phyloP scores from a whole-genome alignment of 75 land plant species.

The Cupressus sempervirens region DNA sequence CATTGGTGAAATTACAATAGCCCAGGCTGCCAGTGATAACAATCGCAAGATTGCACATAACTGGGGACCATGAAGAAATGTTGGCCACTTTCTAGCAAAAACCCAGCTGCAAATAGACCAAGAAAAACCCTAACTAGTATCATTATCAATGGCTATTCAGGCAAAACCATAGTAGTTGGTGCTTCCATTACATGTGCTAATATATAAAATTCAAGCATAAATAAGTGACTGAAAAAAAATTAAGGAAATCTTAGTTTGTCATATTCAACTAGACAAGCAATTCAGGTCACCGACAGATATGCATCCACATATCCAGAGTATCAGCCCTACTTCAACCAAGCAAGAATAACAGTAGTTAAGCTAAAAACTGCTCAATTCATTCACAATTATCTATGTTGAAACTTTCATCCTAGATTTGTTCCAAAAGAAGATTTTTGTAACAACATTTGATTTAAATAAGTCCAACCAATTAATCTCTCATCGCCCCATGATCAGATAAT shows the following conservation, averaged over 20 bases:
- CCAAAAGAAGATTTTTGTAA: not conserved
- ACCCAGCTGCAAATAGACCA: conserved; percentile 78
- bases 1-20: conserved; percentile 83
- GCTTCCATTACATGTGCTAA: not conserved
- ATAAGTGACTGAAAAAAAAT: not conserved
- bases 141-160: not conserved
- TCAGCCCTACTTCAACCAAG: not conserved
- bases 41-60: conserved; percentile 55
- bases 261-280: not conserved
- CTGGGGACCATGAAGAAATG: conserved; percentile 62
- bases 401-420: not conserved
- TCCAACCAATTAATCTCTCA: not conserved
- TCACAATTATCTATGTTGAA: not conserved
- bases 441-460: not conserved
- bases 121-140: not conserved
- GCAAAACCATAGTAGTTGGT: not conserved
- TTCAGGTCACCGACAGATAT: not conserved
- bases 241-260: not conserved
- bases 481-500: not conserved
- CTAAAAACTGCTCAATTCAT: not conserved
- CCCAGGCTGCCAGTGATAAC: conserved; percentile 68
- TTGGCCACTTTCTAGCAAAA: conserved; percentile 95
- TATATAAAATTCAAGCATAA: not conserved
- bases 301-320: not conserved
- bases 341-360: not conserved